Conservation (phyloP, 1,284 basidiomycete genomes). For the Dichomitus squalens region DNA sequence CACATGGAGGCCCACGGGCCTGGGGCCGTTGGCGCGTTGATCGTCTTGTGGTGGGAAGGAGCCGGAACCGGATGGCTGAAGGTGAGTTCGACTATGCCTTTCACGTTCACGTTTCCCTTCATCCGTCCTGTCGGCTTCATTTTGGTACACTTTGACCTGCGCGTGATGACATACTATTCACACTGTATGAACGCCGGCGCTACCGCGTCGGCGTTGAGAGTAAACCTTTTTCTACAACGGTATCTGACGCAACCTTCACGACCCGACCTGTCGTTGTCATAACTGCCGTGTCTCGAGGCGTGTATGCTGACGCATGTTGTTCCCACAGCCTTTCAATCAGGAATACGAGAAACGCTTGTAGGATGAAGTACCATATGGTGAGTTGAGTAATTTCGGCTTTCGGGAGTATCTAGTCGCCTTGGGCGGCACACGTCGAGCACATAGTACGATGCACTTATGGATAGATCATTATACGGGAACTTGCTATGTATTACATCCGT, state of each 20-base stretch:
- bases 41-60: neutral
- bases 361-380: neutral
- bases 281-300: neutral
- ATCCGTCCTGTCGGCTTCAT: neutral
- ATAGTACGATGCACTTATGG: neutral
- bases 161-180: constrained; percentile 42
- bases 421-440: neutral
- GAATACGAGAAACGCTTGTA: too few relatives aligned
- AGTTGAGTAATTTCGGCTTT: neutral
- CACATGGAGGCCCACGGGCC: too few relatives aligned
- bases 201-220: constrained; percentile 39
- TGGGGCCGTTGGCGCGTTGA: neutral
- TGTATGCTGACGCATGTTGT: constrained; percentile 1
- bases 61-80: neutral
- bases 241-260: constrained; percentile 52
- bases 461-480: neutral
- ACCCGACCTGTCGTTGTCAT: constrained; percentile 9
- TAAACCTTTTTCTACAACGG: constrained; percentile 53
- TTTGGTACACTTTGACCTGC: neutral
- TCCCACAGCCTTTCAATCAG: neutral
- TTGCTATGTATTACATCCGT: neutral
- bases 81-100: neutral
- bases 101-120: neutral
- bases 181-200: constrained; percentile 48
- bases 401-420: neutral